Evolutionary conservation across 768 basidiomycete genomes (phyloP), one percentile per base, ranked within the genome.

Genomic region (Pisolithus sp.): DNA sequence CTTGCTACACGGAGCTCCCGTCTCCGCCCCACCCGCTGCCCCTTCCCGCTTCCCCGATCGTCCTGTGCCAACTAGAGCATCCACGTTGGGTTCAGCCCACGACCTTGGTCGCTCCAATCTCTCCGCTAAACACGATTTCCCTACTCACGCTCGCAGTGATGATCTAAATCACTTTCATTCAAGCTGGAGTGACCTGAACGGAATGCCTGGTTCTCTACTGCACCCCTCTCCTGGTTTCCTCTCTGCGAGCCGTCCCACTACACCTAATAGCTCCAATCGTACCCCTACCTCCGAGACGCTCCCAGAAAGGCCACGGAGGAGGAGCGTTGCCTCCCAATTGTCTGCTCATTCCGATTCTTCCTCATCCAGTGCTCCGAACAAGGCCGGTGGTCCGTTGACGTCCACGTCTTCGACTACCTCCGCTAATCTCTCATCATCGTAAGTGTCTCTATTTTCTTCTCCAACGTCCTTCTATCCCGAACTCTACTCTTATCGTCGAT

Each of bases 61-160:
- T 40, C 73, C 80, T 28, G 61, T 77, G 42, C 84, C 84, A 48
- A 78, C 76, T 37, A 79, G 85, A 71, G 78, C 86, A 5, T 83
- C 85, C 50, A 88, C 86, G 12, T 62, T 81, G 51, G 74, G 76
- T 53, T 70, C 76, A 34, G 62, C 81, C 49, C 65, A 72, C 57
- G 80, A 83, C 68, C 73, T 76, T 48, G 73, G 79, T 69, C 75
- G 77, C 60, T 74, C 72, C 61, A 71, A 49, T 57, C 71, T 75
- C 62, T 53, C 65, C n/a, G 46, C 57, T 21, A 68, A 62, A 56
- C 61, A 65, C 58, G 68, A 66, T 59, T 56, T 59, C 9, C 58
- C 59, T 38, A 61, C 78, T 53, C 80, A 85, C 62, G 71, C 84
- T 53, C 82, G 77, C 49, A 89, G 86, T 69, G 77, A 68, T 60